These are phyloP conservation scores for Hibiscus tridactylites DNA, from an alignment of 345 rosid species.

Conservation along the genomic window DNA sequence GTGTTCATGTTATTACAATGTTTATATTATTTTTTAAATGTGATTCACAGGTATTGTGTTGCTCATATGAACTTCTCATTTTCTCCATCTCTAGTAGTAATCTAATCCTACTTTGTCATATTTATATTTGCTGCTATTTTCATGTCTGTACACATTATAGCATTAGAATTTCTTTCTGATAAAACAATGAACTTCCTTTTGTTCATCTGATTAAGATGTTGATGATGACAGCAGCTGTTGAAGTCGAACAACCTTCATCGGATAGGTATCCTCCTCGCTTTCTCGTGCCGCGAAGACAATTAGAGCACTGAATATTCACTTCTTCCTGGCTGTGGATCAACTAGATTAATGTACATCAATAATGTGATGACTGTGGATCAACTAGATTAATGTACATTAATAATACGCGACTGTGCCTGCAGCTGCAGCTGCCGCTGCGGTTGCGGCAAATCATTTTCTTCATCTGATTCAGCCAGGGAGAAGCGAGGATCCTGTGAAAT, in stretches of 20 bases:
- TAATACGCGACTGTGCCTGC: slow-evolving; percentile 18
- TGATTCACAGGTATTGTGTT: not conserved
- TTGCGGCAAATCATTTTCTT: slow-evolving; percentile 40
- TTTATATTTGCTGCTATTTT: not conserved
- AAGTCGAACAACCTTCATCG: not conserved
- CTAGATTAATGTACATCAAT: too few relatives aligned
- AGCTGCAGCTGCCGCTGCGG: slow-evolving; percentile 13
- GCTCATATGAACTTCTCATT: not conserved
- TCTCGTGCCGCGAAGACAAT: not conserved
- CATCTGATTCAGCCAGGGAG: slow-evolving; percentile 20
- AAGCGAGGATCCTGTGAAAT: slow-evolving; percentile 23
- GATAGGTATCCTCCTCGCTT: not conserved
- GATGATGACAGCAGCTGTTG: too few relatives aligned
- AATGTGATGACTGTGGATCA: not conserved
- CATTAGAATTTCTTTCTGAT: not conserved
- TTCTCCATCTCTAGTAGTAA: not conserved
- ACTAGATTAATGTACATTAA: slow-evolving; percentile 12
- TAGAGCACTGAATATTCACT: not conserved
- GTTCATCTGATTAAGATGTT: not conserved
- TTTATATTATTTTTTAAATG: too few relatives aligned
- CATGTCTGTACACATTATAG: not conserved
- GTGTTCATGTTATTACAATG: too few relatives aligned
- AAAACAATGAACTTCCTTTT: not conserved
- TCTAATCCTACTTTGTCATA: not conserved
- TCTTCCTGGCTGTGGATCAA: not conserved